phyloP scores from a whole-genome alignment of 345 rosid genomes.

The Eucalyptus microcorys region DNA sequence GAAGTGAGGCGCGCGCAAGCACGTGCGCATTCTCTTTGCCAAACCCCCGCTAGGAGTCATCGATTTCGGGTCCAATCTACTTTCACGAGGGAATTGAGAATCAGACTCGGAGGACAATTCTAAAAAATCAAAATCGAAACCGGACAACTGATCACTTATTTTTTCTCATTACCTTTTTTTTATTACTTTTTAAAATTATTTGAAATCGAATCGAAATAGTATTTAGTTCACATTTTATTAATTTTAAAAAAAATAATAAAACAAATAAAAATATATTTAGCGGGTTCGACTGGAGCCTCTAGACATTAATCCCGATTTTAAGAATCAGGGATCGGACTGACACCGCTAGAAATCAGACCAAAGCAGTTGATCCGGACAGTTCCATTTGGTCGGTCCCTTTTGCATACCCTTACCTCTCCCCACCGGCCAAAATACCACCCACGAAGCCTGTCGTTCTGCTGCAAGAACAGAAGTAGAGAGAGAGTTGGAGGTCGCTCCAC shows the following conservation, averaged over 20 bases:
- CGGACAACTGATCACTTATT: fast-evolving
- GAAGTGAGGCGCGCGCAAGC: neutral
- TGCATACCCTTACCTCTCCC: neutral
- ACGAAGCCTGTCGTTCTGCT: neutral
- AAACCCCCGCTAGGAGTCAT: too few species aligned
- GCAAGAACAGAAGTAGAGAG: neutral
- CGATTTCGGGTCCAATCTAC: fast-evolving
- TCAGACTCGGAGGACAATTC: fast-evolving
- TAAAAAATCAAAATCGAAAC: too few species aligned
- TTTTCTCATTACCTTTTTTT: fast-evolving
- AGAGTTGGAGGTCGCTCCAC: neutral
- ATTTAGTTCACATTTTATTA: too few species aligned
- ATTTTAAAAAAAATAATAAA: too few species aligned
- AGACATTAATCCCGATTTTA: fast-evolving
- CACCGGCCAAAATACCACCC: neutral
- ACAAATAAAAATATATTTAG: too few species aligned
- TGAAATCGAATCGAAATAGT: fast-evolving
- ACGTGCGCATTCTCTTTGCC: neutral
- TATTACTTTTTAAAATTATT: too few species aligned
- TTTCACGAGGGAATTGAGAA: too few species aligned
- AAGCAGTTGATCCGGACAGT: too few species aligned
- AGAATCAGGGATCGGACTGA: fast-evolving
- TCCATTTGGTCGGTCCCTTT: too few species aligned
- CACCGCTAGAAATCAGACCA: too few species aligned
- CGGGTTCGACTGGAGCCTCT: fast-evolving